Percentiles rank a stretch among this genome's conserved stretches.
Conservation (phyloP, 139 green algal genomes). For the Chlamydomonas sphaeroides region DNA sequence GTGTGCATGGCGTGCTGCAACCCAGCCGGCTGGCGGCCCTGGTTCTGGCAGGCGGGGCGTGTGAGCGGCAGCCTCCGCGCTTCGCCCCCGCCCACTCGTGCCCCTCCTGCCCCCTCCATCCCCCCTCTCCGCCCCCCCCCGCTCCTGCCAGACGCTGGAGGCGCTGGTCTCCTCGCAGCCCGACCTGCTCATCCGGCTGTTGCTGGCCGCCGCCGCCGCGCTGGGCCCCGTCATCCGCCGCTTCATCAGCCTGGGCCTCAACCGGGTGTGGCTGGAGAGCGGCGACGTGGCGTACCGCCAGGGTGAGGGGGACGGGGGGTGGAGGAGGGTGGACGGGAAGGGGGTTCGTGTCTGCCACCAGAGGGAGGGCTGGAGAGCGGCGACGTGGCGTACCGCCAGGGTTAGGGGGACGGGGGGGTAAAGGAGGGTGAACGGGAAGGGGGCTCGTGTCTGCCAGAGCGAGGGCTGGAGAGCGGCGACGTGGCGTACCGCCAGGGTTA, state of each 20-base stretch:
- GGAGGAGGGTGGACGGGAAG: neutral
- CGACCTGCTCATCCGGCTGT: constrained; percentile 60
- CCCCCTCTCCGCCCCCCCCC: neutral
- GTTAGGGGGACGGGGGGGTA: neutral
- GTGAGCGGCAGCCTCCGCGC: no score
- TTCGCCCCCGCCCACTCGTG: no score
- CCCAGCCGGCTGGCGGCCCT: no score
- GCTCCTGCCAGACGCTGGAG: neutral
- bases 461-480: constrained; percentile 73
- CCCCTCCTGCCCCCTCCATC: no score
- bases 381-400: constrained; percentile 71
- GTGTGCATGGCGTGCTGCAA: no score
- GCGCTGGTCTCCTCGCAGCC: constrained; percentile 22
- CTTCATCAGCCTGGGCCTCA: constrained; percentile 83
- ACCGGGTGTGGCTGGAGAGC: constrained; percentile 74
- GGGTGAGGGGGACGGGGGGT: constrained; percentile 6
- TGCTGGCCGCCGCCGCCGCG: constrained; percentile 65
- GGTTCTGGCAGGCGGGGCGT: no score
- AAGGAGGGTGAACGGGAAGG: neutral
- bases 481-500: constrained; percentile 67
- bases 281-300: constrained; percentile 75
- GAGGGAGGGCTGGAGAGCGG: constrained; percentile 71
- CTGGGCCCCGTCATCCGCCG: constrained; percentile 72
- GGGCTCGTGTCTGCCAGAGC: no score
- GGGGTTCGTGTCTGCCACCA: no score